Evolutionary conservation across 2,329 filamentous ascomycete genomes (phyloP), one percentile per base, ranked within the genome.

Genomic region (Fusarium scirpi): DNA sequence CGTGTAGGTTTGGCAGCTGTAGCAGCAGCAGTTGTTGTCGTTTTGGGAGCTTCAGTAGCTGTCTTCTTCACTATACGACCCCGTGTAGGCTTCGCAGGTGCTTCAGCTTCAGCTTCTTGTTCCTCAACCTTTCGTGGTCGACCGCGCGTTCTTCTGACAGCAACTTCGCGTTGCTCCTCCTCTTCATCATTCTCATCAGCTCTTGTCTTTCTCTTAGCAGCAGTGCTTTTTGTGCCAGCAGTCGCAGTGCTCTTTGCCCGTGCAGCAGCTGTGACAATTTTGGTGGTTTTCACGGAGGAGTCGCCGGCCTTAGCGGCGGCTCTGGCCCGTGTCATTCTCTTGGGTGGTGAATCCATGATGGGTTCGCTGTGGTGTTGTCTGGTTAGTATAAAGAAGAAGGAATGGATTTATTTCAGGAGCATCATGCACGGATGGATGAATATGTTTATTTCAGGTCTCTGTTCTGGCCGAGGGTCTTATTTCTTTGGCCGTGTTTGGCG

Each of bases 301-400:
- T 83, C 80, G 56, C 71, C 76, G 34, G 77, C 77, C 75, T 81
- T 84, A 45, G 82, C 82, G 29, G 82, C 82, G 32, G 83, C 82
- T 62, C 83, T 78, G 47, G 83, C 80, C 54, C 87, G 85, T 67
- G 87, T 89, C 74, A 89, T 84, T 69, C 87, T 85, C 79, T 88
- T 88, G 38, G 87, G 87, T 54, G 87, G 87, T 62, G 86, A 89
- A 70, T 87, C 85, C 86, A 89, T 88, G 69, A 54, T 82, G 57
- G 20, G 53, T 58, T 66, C 58, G 46, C 70, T 62, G 65, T 69
- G 58, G 66, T 43, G 30, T 58, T 54, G 49, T 49, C 51, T n/a
- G 34, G 73, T 76, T 76, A 77, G 75, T 73, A 74, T 70, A 52
- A 48, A 69, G 48, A 67, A 62, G 25, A 49, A 63, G 69, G 57